Evolutionary conservation across 1,284 basidiomycete species (phyloP).

Genomic region (Ganoderma lingzhi): DNA sequence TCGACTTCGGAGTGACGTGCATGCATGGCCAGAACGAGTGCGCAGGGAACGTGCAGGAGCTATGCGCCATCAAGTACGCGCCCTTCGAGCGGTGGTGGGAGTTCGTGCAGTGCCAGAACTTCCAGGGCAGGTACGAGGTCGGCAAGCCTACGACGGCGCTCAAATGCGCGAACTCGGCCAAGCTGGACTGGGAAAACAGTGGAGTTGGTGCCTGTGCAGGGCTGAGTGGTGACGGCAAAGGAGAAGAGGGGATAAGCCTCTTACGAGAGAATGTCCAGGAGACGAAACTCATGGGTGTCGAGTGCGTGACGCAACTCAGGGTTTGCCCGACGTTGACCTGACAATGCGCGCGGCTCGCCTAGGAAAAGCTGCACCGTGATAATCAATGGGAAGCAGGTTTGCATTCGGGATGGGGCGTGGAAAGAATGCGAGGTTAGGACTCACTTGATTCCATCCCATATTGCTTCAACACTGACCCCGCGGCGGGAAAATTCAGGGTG

Average conservation of each 20-base stretch:
- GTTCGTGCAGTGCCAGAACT: conserved; percentile 82
- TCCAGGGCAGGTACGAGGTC: conserved; percentile 67
- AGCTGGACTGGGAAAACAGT: conserved; percentile 75
- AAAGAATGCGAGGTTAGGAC: conserved; percentile 81
- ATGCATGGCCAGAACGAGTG: conserved; percentile 84
- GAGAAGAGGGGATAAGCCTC: conserved; percentile 65
- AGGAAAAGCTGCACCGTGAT: conserved; percentile 88
- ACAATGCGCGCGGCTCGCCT: conserved; percentile 12
- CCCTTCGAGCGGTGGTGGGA: conserved; percentile 70
- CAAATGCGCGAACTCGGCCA: conserved; percentile 68
- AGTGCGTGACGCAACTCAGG: conserved; percentile 48
- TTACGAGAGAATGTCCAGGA: conserved; percentile 65
- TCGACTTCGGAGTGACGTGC: conserved; percentile 78
- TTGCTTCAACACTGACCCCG: conserved; percentile 9
- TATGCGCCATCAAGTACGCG: conserved; percentile 75
- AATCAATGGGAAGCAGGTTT: conserved; percentile 74
- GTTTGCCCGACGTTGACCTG: conserved; percentile 17
- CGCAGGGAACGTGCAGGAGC: conserved; percentile 87
- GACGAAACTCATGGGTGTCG: conserved; percentile 59
- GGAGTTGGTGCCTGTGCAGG: conserved; percentile 66
- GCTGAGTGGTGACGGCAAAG: conserved; percentile 62
- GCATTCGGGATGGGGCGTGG: conserved; percentile 84
- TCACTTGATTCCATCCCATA: conserved; percentile 16
- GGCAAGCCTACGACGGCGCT: conserved; percentile 72
- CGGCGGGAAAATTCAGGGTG: conserved; percentile 57